Conservation (phyloP, 192 early-diverging fungal species). For the Entrophospora sp. region DNA sequence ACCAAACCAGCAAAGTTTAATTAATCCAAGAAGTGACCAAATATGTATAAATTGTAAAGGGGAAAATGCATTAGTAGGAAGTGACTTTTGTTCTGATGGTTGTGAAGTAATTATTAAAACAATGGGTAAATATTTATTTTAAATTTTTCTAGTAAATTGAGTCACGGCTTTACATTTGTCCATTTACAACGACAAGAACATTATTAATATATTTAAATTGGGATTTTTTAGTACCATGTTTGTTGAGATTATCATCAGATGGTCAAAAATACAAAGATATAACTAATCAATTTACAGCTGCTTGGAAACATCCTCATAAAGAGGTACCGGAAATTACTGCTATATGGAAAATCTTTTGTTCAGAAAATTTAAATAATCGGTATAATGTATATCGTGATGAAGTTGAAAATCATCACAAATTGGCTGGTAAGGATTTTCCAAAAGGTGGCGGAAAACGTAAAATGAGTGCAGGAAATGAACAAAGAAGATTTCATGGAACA, state of each 20-base stretch:
- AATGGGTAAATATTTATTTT: background rate
- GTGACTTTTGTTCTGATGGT: background rate
- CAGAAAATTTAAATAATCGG: background rate
- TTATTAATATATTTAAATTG: background rate
- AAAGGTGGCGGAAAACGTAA: slow-evolving; percentile 5
- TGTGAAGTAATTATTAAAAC: background rate
- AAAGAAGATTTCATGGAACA: slow-evolving; percentile 25
- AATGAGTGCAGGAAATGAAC: slow-evolving; percentile 23
- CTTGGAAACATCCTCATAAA: slow-evolving; percentile 23
- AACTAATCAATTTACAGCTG: slow-evolving; percentile 3
- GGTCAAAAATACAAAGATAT: slow-evolving; percentile 14
- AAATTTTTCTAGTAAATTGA: background rate
- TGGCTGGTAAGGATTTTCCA: slow-evolving; percentile 15
- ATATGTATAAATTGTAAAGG: background rate
- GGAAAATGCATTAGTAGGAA: background rate
- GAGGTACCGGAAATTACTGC: background rate
- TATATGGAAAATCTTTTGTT: slow-evolving; percentile 18
- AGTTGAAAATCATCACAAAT: slow-evolving; percentile 13
- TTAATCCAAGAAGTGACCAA: background rate
- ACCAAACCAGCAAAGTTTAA: background rate
- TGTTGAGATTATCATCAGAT: background rate
- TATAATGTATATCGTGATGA: slow-evolving; percentile 19
- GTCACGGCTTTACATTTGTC: no score
- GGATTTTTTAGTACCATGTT: background rate
- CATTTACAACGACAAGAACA: no score